phyloP scores from a whole-genome alignment of 805 yeast species.

The Sugiyamaella smithiae region DNA sequence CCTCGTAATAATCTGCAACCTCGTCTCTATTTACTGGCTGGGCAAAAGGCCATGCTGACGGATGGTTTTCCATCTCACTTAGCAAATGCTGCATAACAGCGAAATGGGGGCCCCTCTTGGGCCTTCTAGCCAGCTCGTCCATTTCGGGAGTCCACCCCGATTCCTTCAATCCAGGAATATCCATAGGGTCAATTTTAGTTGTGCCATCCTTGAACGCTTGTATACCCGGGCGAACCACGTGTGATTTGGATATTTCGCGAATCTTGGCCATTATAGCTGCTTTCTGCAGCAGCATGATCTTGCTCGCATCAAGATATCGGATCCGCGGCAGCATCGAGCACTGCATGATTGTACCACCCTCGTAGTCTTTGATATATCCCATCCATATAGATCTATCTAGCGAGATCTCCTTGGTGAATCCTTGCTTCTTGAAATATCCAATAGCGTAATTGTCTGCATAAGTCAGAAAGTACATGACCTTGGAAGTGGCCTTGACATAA shows the following conservation, averaged over 20 bases:
- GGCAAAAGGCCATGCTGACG: constrained; percentile 97
- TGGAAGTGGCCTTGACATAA: constrained; percentile 85
- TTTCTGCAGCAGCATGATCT: constrained; percentile 79
- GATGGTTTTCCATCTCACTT: constrained; percentile 87
- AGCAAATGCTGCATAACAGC: constrained; percentile 87
- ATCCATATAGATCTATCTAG: constrained; percentile 86
- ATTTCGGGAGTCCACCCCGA: constrained; percentile 98
- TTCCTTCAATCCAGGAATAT: constrained; percentile 86
- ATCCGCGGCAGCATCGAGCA: constrained; percentile 88
- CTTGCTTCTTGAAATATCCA: constrained; percentile 97
- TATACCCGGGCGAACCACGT: constrained; percentile 78
- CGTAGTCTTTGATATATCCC: constrained; percentile 98
- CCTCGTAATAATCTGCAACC: constrained; percentile 94
- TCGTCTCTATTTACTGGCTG: constrained; percentile 91
- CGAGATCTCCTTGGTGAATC: constrained; percentile 92
- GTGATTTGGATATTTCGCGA: constrained; percentile 71
- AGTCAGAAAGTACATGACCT: constrained; percentile 80
- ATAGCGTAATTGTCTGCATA: constrained; percentile 99
- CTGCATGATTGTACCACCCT: constrained; percentile 98
- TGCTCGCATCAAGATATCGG: constrained; percentile 84
- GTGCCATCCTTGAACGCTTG: constrained; percentile 55
- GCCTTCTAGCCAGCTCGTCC: constrained; percentile 94
- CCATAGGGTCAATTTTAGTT: constrained; percentile 62
- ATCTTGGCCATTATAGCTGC: constrained; percentile 89
- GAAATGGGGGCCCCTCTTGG: constrained; percentile 91